Evolutionary conservation across 371 early-diverging fungal species (phyloP).

Genomic region (Coemansia sp.): DNA sequence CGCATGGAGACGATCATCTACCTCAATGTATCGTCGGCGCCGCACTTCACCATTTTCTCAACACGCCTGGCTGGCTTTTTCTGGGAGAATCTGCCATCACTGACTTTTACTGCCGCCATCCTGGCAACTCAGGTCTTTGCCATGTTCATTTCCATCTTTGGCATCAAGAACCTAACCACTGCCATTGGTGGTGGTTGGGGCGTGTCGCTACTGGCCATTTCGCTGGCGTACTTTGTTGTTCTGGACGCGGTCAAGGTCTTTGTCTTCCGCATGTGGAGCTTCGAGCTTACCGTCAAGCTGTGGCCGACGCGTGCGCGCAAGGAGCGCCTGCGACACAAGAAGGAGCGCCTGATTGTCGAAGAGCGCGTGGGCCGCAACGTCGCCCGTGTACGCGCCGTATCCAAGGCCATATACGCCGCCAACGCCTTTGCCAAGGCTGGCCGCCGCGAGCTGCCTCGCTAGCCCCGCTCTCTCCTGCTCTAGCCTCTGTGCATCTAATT

Average conservation of each 20-base stretch:
- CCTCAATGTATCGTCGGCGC: constrained; percentile 85
- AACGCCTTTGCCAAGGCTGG: constrained; percentile 37
- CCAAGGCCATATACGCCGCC: constrained; percentile 43
- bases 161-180: constrained; percentile 59
- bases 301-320: constrained; percentile 66
- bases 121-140: constrained; percentile 91
- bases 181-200: constrained; percentile 63
- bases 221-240: constrained; percentile 70
- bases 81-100: constrained; percentile 81
- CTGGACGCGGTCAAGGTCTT: constrained; percentile 85
- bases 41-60: constrained; percentile 96
- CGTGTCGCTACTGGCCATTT: constrained; percentile 63
- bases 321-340: constrained; percentile 58
- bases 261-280: constrained; percentile 73
- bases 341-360: constrained; percentile 51
- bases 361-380: constrained; percentile 48
- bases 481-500: too few relatives aligned
- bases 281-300: constrained; percentile 68
- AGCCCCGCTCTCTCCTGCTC: not conserved
- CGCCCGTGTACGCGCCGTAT: constrained; percentile 35
- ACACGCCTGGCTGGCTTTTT: constrained; percentile 88
- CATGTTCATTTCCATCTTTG: constrained; percentile 81
- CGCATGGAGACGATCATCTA: constrained; percentile 82
- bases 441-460: constrained; percentile 11
- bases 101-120: constrained; percentile 76